Evolutionary conservation across 2,329 filamentous ascomycete species (phyloP), one percentile per base, ranked within the genome.

Genomic region (Botrytis fabae): DNA sequence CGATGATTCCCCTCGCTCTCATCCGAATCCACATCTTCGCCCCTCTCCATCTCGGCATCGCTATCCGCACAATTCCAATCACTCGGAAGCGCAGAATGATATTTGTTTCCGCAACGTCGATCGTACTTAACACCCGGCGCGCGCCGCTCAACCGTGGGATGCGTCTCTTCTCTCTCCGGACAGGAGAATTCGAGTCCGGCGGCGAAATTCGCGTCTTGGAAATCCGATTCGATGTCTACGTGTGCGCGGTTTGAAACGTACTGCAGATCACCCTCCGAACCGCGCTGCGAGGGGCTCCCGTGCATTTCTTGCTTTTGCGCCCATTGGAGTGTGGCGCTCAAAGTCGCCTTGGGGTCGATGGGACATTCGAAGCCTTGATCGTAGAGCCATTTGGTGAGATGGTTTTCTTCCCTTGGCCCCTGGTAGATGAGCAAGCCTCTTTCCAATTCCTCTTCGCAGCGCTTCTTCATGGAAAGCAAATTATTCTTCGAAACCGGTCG

Each of bases 351-450:
- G 8, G 46, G 14, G 25, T 66, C 7, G 16, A 66, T 7, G 4
- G 35, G 12, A 35, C 64, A 40, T 54, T 66, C 44, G 32, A 66
- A 66, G 8, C 32, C 64, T 8, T 66, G 63, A 51, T 66, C 64
- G 4, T 18, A 51, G 8, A 66, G 14, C 64, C 44, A 66, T 22
- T 54, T 66, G 1, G 46, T 51, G 20, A 54, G 32, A 20, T 54
- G 28, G 22, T 22, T 40, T 16, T 66, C 46, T 10, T 51, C 46
- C 1, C 8, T 61, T 5, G 32, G 18, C 16, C 54, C 32, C 9
- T 14, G 32, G 14, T 51, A 32, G 8, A 66, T n/a, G 1, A 54
- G 46, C 1, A 44, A 20, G 12, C 35, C 46, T 38, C 46, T n/a
- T 20, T 66, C 8, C 8, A 4, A 14, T 20, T 66, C 64, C 25